A percentile compares a stretch with the other conserved stretches of the same genome.
Conservation (phyloP, 2,329 filamentous ascomycete genomes). For the Stenocarpella maydis region DNA sequence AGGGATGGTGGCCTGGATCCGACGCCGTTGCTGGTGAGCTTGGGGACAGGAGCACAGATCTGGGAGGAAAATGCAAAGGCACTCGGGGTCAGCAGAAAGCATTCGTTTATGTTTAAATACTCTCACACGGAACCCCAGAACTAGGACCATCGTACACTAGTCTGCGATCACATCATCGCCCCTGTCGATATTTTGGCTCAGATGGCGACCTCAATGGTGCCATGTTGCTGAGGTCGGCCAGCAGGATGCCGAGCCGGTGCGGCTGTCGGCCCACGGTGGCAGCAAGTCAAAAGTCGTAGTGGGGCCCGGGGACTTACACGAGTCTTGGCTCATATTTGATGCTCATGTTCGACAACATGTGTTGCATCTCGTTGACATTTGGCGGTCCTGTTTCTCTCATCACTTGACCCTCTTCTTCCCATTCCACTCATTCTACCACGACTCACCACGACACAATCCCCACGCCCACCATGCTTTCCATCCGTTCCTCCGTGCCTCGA, state of each 20-base stretch:
- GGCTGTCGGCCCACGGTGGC: conserved; percentile 8
- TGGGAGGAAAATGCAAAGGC: not conserved
- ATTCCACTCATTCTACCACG: too few relatives aligned
- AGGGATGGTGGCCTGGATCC: not conserved
- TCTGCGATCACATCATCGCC: conserved; percentile 1
- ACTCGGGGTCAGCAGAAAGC: not conserved
- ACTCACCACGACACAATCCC: not conserved
- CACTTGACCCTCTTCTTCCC: not conserved
- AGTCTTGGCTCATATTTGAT: conserved; percentile 1
- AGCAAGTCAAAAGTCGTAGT: not conserved
- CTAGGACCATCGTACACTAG: not conserved
- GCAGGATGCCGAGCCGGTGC: not conserved
- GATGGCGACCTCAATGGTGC: not conserved
- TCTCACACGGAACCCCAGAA: not conserved
- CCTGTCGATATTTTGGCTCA: not conserved
- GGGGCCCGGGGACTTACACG: conserved; percentile 5
- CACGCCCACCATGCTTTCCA: conserved; percentile 2
- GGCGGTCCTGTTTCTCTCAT: not conserved
- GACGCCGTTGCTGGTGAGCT: not conserved
- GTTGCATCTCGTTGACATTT: not conserved
- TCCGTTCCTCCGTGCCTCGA: not conserved
- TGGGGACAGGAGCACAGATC: not conserved
- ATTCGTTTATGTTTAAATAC: not conserved
- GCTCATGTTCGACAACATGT: not conserved
- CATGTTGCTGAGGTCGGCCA: not conserved